A percentile compares a stretch with the other conserved stretches of the same genome.
These are phyloP conservation scores for Lactarius sanguifluus DNA, from an alignment of 768 basidiomycete genomes.

Conservation along the genomic window DNA sequence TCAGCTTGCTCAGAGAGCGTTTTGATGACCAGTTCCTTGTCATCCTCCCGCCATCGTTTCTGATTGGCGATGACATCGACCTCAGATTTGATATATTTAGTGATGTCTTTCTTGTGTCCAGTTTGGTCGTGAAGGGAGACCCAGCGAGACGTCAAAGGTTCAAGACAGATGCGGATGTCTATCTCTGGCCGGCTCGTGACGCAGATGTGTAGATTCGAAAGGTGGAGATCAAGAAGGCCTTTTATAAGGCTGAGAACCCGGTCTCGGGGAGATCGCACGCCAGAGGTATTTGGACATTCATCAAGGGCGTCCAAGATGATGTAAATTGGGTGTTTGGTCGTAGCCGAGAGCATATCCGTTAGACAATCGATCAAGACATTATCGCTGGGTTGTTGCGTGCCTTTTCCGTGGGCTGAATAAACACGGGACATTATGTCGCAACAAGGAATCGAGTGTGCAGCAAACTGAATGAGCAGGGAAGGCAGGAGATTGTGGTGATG, in stretches of 20 bases:
- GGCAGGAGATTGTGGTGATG: background rate
- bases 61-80: background rate
- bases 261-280: background rate
- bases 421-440: background rate
- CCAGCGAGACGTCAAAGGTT: background rate
- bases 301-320: background rate
- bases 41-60: background rate
- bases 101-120: background rate
- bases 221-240: background rate
- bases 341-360: background rate
- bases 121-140: background rate
- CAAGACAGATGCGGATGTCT: background rate
- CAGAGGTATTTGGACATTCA: background rate
- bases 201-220: background rate
- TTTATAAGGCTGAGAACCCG: background rate
- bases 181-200: background rate
- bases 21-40: background rate
- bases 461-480: background rate
- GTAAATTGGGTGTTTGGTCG: background rate
- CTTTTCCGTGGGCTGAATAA: background rate
- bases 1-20: background rate
- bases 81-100: background rate
- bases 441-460: background rate
- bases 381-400: background rate
- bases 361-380: background rate